phyloP scores from a whole-genome alignment of 495 filamentous ascomycete species.

The Podospora sp. region DNA sequence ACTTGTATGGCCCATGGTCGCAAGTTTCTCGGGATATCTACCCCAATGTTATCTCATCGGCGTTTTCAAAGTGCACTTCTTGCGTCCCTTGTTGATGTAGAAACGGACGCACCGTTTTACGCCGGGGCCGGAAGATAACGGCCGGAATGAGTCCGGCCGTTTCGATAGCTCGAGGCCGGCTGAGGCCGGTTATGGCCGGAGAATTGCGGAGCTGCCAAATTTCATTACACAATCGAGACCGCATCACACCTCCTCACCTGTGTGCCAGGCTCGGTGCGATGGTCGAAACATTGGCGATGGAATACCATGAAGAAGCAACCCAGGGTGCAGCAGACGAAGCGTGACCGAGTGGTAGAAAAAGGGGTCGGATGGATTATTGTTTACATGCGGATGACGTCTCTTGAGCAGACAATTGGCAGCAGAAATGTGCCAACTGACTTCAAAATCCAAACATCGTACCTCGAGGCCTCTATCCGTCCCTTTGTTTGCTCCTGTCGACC shows the following conservation, averaged over 20 bases:
- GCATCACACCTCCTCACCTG: neutral
- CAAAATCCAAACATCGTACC: neutral
- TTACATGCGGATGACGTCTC: neutral
- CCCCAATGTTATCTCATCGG: neutral
- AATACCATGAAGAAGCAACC: neutral
- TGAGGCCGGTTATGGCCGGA: conserved; percentile 43
- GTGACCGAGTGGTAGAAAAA: neutral
- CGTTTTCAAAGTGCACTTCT: neutral
- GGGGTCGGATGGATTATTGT: neutral
- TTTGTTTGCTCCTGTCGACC: neutral
- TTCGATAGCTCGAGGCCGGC: conserved; percentile 27
- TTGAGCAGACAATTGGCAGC: neutral
- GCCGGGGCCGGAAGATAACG: conserved; percentile 22
- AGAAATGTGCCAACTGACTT: neutral
- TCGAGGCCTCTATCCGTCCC: neutral
- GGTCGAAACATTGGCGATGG: neutral
- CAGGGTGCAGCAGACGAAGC: neutral
- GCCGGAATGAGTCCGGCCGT: conserved; percentile 41
- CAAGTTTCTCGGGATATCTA: neutral
- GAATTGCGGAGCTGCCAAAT: conserved; percentile 28
- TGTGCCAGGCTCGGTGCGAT: neutral
- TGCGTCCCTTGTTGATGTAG: neutral
- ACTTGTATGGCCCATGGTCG: neutral
- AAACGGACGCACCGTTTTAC: conserved; percentile 19
- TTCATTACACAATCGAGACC: conserved; percentile 31